These are phyloP conservation scores for Claviceps capensis DNA, from an alignment of 2,329 filamentous ascomycete genomes.

Conservation along the genomic window DNA sequence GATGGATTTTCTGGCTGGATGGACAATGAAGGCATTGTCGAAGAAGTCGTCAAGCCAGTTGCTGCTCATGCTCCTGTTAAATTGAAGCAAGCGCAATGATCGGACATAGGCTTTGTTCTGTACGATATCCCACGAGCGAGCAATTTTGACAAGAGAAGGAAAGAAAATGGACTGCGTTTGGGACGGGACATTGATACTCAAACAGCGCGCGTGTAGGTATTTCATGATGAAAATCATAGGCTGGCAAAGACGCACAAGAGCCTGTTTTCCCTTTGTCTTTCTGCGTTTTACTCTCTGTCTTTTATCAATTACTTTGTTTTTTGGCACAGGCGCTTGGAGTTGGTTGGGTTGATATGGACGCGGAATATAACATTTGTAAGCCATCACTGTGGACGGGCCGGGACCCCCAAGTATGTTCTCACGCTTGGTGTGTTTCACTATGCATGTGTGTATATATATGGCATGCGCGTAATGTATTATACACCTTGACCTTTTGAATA, in stretches of 20 bases:
- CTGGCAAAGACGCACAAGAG: not conserved
- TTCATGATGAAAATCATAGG: not conserved
- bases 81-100: not conserved
- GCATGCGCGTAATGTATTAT: too few species aligned
- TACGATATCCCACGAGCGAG: not conserved
- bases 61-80: not conserved
- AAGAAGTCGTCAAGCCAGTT: not conserved
- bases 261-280: not conserved
- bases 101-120: not conserved
- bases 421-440: too few species aligned
- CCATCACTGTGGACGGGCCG: too few species aligned
- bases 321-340: slow-evolving; percentile 1
- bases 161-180: not conserved
- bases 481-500: too few species aligned
- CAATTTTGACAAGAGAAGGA: not conserved
- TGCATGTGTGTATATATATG: too few species aligned
- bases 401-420: too few species aligned
- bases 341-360: not conserved
- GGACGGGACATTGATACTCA: not conserved
- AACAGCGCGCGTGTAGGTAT: not conserved
- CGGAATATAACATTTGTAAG: too few species aligned
- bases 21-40: slow-evolving; percentile 10
- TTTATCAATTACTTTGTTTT: not conserved
- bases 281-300: not conserved
- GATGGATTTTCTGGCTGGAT: slow-evolving; percentile 16